Evolutionary conservation across 2,329 filamentous ascomycete genomes (phyloP), one percentile per base, ranked within the genome.

Genomic region (Onygenales sp.): DNA sequence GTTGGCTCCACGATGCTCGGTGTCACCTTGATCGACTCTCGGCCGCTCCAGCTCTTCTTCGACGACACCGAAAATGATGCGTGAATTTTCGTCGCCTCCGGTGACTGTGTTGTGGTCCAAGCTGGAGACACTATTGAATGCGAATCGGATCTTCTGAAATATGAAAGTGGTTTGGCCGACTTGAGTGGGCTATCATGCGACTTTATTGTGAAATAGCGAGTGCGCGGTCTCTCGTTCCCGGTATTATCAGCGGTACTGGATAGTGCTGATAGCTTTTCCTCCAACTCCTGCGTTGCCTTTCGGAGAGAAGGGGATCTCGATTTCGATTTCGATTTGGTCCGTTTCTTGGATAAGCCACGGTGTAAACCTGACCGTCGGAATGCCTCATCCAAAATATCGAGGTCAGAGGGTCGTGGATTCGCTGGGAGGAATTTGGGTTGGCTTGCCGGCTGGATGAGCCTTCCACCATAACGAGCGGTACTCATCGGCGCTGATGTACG

Each of bases 251-350:
- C 49, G 5, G 42, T 10, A 13, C 49, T 51, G 5, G 56, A 54
- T 40, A 69, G 61, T 11, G 58, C 58, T 14, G 62, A 59, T 31
- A 70, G 61, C 14, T 67, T 63, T 17, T 62, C 59, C 44, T 70
- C 67, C 49, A 73, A 58, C 7, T 71, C 69, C 32, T 65, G 57
- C n/a, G 68, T 62, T 1, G 68, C 70, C 55, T 68, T 57, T 47
- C 55, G 58, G 40, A 64, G 51, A 7, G 62, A 60, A 10, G 53
- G 56, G 14, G 56, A 52, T 10, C 42, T 49, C 13, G 40, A 27
- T n/a, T 10, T 3, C 2, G 8, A 27, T 43, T 17, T 37, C 7
- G 42, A 51, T 51, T 44, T 44, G 7, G 31, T 14, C 13, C 27
- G 11, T 42, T n/a, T 34, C 13, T 21, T 27, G 11, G 32, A 27